Base-by-base conservation (phyloP, 1,284 basidiomycete genomes). In the Puccinia novopanici region DNA sequence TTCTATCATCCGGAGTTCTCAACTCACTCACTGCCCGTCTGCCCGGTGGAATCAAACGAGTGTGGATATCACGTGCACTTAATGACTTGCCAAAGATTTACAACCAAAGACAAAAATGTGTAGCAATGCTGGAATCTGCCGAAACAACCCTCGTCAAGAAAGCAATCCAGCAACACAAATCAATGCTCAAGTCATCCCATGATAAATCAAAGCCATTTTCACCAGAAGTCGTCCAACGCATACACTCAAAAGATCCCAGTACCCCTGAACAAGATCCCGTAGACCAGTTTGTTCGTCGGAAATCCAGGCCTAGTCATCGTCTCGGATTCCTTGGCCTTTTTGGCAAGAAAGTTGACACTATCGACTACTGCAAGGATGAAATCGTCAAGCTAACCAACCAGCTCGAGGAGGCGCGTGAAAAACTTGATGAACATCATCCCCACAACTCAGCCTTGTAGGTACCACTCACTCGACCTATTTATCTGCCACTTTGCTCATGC, bases 41-140 rank as follows among this genome's bases (percentile, higher is more conserved):
- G 5, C 93, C 93, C 0, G 94, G 94, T 12, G 93, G 93, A 30
- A 91, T 94, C 4, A 91, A 91, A 83, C 90, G 91, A 81, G 90
- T 99, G 52, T 99, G 96, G 95, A 88, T 98, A 59, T 93, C 94
- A 85, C 89, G 91, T 88, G 63, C 48, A 84, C 87, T 95, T 77
- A 92, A 93, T 85, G 90, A 93, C 2, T 88, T 98, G 12, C 93
- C 94, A 3, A 90, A 93, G 71, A 85, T 94, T 34, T 93, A 92
- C 84, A 90, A 95, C 59, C 90, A 93, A 68, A 91, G 94, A 19
- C 86, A 92, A 57, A 89, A 89, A 37, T 92, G 92, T 4, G 91
- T 89, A 84, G 87, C 88, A 81, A 92, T 93, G 85, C 90, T 98
- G 74, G 96, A 99, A 86, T 89, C 89, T 2, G 94, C 93, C 0